These are phyloP conservation scores for Candida pseudoviswanathii DNA, from an alignment of 1,139 yeast species.

Conservation along the genomic window DNA sequence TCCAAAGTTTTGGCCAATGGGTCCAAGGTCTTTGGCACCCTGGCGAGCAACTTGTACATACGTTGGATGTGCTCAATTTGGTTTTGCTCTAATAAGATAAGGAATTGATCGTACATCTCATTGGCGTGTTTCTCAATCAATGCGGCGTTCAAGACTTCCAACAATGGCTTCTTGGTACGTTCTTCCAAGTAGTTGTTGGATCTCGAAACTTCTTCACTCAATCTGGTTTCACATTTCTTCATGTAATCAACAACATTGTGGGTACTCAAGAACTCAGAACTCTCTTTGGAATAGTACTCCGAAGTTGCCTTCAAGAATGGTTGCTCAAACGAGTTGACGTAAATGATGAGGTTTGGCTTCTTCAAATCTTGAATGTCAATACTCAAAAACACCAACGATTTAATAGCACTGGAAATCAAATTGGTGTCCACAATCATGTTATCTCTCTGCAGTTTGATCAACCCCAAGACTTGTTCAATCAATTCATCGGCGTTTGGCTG, in stretches of 20 bases:
- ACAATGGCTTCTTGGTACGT: constrained; percentile 76
- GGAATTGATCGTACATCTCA: constrained; percentile 76
- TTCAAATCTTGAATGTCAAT: constrained; percentile 81
- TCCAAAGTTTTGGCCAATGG: constrained; percentile 80
- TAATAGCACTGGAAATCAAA: constrained; percentile 72
- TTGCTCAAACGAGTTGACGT: constrained; percentile 76
- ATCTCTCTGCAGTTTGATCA: constrained; percentile 76
- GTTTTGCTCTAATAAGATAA: constrained; percentile 70
- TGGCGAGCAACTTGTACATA: constrained; percentile 73
- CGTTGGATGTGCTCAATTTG: constrained; percentile 77
- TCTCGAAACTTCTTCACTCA: constrained; percentile 79
- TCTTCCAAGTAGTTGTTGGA: constrained; percentile 83
- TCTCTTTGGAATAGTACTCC: constrained; percentile 72
- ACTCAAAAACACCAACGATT: constrained; percentile 78
- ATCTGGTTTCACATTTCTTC: constrained; percentile 79
- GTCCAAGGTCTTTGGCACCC: constrained; percentile 72
- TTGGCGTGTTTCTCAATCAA: constrained; percentile 80
- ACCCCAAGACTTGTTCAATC: constrained; percentile 71
- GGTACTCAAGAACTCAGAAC: constrained; percentile 62
- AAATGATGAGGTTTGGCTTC: constrained; percentile 80
- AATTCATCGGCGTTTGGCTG: constrained; percentile 60
- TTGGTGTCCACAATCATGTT: constrained; percentile 74
- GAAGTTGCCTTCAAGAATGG: constrained; percentile 75
- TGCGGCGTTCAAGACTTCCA: constrained; percentile 73
- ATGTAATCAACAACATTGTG: constrained; percentile 91